These are phyloP conservation scores for Coniochaeta pulveracea DNA, from an alignment of 2,329 filamentous ascomycete species.

Conservation along the genomic window DNA sequence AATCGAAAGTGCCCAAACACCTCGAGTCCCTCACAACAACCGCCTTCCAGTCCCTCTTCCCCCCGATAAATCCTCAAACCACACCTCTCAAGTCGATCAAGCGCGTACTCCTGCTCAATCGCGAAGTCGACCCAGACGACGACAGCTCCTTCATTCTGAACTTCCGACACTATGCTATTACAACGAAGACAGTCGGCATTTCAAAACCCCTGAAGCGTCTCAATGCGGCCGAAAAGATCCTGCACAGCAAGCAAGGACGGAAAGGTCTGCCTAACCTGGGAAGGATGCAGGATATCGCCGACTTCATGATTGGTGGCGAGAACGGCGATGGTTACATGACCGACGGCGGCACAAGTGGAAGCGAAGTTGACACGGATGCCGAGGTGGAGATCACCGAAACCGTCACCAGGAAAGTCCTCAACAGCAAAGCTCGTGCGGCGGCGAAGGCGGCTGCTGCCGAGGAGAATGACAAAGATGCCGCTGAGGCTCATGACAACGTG, in stretches of 20 bases:
- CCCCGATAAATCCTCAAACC: conserved; percentile 83
- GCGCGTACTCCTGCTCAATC: conserved; percentile 80
- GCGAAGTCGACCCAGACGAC: conserved; percentile 46
- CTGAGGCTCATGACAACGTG: conserved; percentile 39
- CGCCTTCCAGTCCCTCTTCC: conserved; percentile 92
- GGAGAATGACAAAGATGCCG: conserved; percentile 24
- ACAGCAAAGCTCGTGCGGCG: conserved; percentile 35
- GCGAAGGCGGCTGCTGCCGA: conserved; percentile 27
- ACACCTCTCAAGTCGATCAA: conserved; percentile 89
- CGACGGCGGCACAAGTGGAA: conserved; percentile 66
- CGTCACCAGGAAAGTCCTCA: conserved; percentile 49
- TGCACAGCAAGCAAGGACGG: conserved; percentile 46
- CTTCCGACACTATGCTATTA: conserved; percentile 90
- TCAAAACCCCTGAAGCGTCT: conserved; percentile 75
- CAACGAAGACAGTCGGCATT: conserved; percentile 73
- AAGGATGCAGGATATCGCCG: conserved; percentile 83
- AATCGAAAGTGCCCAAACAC: conserved; percentile 74
- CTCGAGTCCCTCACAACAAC: conserved; percentile 88
- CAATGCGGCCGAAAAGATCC: conserved; percentile 73
- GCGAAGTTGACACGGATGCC: conserved; percentile 85
- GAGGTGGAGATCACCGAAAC: conserved; percentile 78
- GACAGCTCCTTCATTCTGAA: conserved; percentile 71
- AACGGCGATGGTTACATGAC: conserved; percentile 74
- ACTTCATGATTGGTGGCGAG: conserved; percentile 83
- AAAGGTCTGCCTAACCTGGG: conserved; percentile 82